Evolutionary conservation across 129 eudicot species (phyloP), one percentile per base, ranked within the genome.

Genomic region (Kitagawia praeruptora): DNA sequence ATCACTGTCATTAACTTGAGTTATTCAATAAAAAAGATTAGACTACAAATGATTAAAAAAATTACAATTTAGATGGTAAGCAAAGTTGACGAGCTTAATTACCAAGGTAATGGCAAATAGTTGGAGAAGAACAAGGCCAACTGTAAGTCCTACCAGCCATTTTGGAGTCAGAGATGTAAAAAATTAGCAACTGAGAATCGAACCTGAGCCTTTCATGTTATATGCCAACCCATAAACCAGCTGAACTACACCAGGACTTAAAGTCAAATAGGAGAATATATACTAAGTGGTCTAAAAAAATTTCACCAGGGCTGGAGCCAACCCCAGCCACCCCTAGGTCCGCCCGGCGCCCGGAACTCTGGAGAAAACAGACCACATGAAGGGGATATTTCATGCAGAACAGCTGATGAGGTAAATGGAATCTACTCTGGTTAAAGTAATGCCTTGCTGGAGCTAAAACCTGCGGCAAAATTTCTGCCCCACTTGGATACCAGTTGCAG

Each of bases 31-130:
- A 2, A n/a, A n/a, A 25, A 10, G 6, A 61, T 25, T n/a, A 4
- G 25, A n/a, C 34, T 9, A 61, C 34, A n/a, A 61, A 9, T 25
- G 12, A 61, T 4, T 2, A 2, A 61, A 0, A 58, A 61, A 25
- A 25, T 3, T 12, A 15, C 34, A 61, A 10, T 61, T 56, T 61
- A n/a, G 34, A n/a, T 25, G 8, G 14, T 0, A 56, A 14, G 8
- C 19, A 53, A 56, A 56, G 28, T 23, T 56, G 13, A 23, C 5
- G 2, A 61, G 37, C 74, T 72, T n/a, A n/a, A n/a, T n/a, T 81
- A 88, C 91, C 91, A 88, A 78, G 77, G 86, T 87, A 81, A 88
- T 88, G 81, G 89, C 91, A 47, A 88, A 83, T 75, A 88, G 91
- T 75, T 88, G 91, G 69, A 61, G 15, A 66, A 88, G 91, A 75